Conservation (phyloP, 257 asterid species). For the Solanum arcanum region DNA sequence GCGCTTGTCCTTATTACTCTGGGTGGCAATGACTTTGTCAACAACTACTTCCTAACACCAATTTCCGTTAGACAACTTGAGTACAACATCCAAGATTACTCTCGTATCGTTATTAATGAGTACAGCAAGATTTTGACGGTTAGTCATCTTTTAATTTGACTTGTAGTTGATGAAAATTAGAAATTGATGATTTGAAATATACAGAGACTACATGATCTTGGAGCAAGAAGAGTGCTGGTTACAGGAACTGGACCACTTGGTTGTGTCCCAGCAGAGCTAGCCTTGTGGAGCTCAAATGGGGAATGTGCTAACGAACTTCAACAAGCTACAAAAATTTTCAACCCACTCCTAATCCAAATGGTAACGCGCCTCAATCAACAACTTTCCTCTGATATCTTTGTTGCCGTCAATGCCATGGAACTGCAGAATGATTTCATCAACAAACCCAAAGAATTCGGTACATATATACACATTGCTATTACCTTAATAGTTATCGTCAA, state of each 20-base stretch:
- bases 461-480: not conserved
- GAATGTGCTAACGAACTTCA: conserved; percentile 62
- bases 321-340: conserved; percentile 41
- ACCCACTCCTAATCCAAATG: conserved; percentile 61
- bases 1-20: conserved; percentile 59
- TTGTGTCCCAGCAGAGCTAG: conserved; percentile 75
- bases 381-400: conserved; percentile 37
- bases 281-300: conserved; percentile 46
- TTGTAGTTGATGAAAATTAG: not conserved
- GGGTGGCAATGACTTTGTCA: conserved; percentile 78
- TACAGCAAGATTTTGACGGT: conserved; percentile 50
- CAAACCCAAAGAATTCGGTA: conserved; percentile 34
- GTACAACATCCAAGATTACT: conserved; percentile 30
- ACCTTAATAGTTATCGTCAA: no score
- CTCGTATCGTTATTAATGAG: conserved; percentile 36
- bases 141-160: not conserved
- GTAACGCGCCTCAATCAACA: conserved; percentile 34
- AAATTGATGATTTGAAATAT: not conserved
- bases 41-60: conserved; percentile 64
- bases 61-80: conserved; percentile 35
- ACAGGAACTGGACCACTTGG: conserved; percentile 92
- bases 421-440: conserved; percentile 53
- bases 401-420: conserved; percentile 55
- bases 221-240: conserved; percentile 69
- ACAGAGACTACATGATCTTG: conserved; percentile 55